Evolutionary conservation across 805 yeast species (phyloP).

Genomic region (Candida qinlingensis): DNA sequence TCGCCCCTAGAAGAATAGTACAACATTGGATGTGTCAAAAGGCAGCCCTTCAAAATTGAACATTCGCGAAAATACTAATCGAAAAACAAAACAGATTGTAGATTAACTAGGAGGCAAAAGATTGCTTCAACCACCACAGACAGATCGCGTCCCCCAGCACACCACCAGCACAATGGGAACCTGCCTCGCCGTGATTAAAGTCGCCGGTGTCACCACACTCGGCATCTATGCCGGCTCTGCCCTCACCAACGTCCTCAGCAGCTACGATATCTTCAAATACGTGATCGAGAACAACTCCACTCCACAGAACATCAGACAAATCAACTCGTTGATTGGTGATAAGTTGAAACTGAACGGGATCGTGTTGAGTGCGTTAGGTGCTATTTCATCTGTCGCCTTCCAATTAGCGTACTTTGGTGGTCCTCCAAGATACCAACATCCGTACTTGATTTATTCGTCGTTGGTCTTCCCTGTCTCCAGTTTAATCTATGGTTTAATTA

Average conservation of each 20-base stretch:
- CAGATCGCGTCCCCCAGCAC: too few species aligned
- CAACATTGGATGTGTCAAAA: too few species aligned
- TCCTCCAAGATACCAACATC: conserved; percentile 56
- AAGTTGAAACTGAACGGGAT: conserved; percentile 21
- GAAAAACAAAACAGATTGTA: too few species aligned
- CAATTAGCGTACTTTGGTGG: conserved; percentile 52
- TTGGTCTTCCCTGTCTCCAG: conserved; percentile 22
- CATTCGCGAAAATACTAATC: too few species aligned
- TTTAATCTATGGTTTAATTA: conserved; percentile 10
- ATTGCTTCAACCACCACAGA: background rate
- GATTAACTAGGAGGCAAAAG: conserved; percentile 22
- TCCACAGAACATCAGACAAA: conserved; percentile 22
- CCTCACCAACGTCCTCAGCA: conserved; percentile 27
- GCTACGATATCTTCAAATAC: conserved; percentile 23
- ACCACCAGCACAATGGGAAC: conserved; percentile 36
- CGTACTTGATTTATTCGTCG: conserved; percentile 54
- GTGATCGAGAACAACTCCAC: conserved; percentile 28
- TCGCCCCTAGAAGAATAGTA: too few species aligned
- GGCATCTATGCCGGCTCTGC: conserved; percentile 59
- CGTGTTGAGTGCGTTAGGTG: conserved; percentile 34
- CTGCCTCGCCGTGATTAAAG: conserved; percentile 52
- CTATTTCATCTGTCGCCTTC: conserved; percentile 46
- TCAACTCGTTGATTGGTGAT: conserved; percentile 17
- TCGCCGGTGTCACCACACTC: conserved; percentile 59
- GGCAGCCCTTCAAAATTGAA: too few species aligned